These are phyloP conservation scores for Claviceps sp. DNA, from an alignment of 2,329 filamentous ascomycete genomes.

Conservation along the genomic window DNA sequence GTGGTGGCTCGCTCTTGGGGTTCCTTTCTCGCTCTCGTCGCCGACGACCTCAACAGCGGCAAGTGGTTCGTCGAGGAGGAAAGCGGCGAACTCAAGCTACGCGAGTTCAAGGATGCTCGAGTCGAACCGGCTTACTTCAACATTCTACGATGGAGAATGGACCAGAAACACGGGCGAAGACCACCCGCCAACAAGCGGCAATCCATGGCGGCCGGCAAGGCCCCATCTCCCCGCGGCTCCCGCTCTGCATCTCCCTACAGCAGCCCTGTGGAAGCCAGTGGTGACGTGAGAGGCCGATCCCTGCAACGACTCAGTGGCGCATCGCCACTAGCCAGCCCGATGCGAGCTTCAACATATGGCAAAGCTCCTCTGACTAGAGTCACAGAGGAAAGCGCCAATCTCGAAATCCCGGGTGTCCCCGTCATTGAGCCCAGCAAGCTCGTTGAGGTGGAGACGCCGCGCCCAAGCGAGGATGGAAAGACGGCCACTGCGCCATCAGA, in stretches of 20 bases:
- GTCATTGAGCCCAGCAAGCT: conserved; percentile 33
- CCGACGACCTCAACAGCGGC: conserved; percentile 80
- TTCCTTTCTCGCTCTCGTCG: conserved; percentile 69
- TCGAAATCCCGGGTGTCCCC: conserved; percentile 22
- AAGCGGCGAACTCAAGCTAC: conserved; percentile 75
- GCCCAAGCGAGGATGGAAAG: conserved; percentile 30
- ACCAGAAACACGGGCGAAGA: conserved; percentile 80
- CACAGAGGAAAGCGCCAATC: conserved; percentile 47
- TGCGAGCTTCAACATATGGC: conserved; percentile 51
- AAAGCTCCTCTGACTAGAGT: conserved; percentile 62
- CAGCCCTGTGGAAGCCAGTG: conserved; percentile 45
- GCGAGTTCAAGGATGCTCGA: conserved; percentile 77
- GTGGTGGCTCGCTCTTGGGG: conserved; percentile 89
- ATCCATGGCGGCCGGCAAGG: conserved; percentile 31
- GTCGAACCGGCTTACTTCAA: conserved; percentile 91
- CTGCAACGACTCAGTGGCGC: conserved; percentile 55
- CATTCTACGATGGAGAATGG: conserved; percentile 86
- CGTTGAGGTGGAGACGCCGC: conserved; percentile 42
- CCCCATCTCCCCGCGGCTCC: conserved; percentile 32
- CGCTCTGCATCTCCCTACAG: conserved; percentile 48
- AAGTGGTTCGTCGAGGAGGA: conserved; percentile 93
- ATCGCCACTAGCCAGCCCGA: conserved; percentile 51
- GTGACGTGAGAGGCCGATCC: conserved; percentile 54
- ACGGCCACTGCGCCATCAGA: conserved; percentile 19
- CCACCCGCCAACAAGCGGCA: conserved; percentile 32